phyloP scores from a whole-genome alignment of 257 asterid species.

The Vinca minor region DNA sequence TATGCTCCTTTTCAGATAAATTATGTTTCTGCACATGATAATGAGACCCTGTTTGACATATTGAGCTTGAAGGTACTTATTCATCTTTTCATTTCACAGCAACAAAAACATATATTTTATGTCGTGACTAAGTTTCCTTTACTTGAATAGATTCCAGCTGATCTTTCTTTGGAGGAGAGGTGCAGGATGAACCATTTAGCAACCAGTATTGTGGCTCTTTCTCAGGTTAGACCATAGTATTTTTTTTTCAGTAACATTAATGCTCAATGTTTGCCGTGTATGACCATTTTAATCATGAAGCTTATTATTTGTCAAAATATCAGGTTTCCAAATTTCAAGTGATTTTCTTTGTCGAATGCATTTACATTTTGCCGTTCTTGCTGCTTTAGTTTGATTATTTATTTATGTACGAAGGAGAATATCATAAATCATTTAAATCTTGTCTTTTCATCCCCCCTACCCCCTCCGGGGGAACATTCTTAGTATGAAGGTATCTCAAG shows the following conservation, averaged over 20 bases:
- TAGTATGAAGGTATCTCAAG: background rate
- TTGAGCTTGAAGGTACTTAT: constrained; percentile 70
- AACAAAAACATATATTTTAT: background rate
- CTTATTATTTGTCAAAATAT: background rate
- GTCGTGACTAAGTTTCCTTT: constrained; percentile 20
- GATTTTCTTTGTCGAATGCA: background rate
- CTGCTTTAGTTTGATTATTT: background rate
- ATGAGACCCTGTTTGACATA: constrained; percentile 83
- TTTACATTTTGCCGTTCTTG: background rate
- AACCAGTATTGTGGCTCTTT: constrained; percentile 75
- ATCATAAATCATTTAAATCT: background rate
- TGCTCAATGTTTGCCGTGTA: background rate
- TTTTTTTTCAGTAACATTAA: background rate
- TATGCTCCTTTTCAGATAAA: constrained; percentile 49
- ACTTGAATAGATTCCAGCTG: constrained; percentile 51
- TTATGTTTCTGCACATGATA: constrained; percentile 97
- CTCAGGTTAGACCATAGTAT: constrained; percentile 54
- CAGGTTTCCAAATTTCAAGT: background rate
- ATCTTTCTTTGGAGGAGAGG: constrained; percentile 65
- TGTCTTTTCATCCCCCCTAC: background rate
- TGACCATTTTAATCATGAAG: background rate
- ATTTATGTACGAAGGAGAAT: no score
- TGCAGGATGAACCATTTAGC: constrained; percentile 97
- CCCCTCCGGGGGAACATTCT: background rate
- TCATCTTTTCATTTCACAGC: background rate